A percentile compares a stretch with the other conserved stretches of the same genome.
Conservation (phyloP, 139 green algal species). For the Coelastrella sp. region DNA sequence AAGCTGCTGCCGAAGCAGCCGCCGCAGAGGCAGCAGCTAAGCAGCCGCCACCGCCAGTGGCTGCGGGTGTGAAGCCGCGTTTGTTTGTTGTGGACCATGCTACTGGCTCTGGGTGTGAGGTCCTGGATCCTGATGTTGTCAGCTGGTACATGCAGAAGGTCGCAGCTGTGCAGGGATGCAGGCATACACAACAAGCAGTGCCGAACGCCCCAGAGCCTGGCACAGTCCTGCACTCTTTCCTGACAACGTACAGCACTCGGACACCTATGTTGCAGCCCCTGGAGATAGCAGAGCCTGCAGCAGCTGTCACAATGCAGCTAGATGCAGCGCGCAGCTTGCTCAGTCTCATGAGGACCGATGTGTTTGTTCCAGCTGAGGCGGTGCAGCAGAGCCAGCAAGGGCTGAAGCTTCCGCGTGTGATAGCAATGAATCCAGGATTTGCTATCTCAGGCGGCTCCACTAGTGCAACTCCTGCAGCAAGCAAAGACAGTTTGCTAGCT, state of each 20-base stretch:
- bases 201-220: conserved; percentile 46
- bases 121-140: conserved; percentile 47
- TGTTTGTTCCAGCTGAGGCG: conserved; percentile 5
- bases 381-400: neutral
- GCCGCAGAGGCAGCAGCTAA: conserved; percentile 41
- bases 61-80: conserved; percentile 53
- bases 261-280: conserved; percentile 38
- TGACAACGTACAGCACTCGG: conserved; percentile 44
- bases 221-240: conserved; percentile 51
- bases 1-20: conserved; percentile 42
- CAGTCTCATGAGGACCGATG: neutral
- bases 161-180: conserved; percentile 2
- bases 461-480: neutral
- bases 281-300: conserved; percentile 32
- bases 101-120: conserved; percentile 61
- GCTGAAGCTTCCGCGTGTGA: conserved; percentile 19
- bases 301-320: conserved; percentile 48
- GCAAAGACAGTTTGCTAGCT: neutral
- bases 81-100: conserved; percentile 64
- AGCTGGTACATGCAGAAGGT: neutral
- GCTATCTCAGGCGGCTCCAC: neutral
- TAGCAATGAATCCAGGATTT: conserved; percentile 10
- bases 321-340: conserved; percentile 43
- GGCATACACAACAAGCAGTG: conserved; percentile 23
- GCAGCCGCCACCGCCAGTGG: conserved; percentile 31